Conservation (phyloP, 768 basidiomycete genomes). For the Boletus rubescentipes region DNA sequence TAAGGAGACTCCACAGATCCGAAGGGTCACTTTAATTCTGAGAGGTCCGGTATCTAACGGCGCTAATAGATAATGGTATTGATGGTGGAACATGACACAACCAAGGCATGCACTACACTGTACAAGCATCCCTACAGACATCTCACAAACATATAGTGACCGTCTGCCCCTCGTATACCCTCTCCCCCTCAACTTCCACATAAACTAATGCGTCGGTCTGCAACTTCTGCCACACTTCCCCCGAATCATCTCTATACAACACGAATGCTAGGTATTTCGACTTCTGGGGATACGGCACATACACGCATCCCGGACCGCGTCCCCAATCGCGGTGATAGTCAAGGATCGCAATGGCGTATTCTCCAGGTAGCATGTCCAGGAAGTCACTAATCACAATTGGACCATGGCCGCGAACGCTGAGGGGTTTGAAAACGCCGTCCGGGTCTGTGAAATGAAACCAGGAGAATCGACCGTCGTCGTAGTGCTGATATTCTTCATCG, state of each 20-base stretch:
- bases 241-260: conserved; percentile 2
- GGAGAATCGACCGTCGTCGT: neutral
- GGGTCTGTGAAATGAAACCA: conserved; percentile 10
- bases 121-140: neutral
- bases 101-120: too few species aligned
- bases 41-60: too few species aligned
- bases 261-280: conserved; percentile 7
- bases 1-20: too few species aligned
- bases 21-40: too few species aligned
- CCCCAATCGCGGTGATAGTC: conserved; percentile 10
- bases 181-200: neutral
- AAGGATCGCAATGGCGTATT: conserved; percentile 7
- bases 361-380: too few species aligned
- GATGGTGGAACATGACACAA: too few species aligned
- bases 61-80: too few species aligned
- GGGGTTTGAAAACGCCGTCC: neutral
- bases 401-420: conserved; percentile 3
- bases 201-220: conserved; percentile 1
- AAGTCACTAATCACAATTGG: neutral
- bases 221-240: conserved; percentile 2
- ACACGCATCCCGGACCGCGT: conserved; percentile 3
- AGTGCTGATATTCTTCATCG: neutral
- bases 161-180: neutral
- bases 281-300: conserved; percentile 1
- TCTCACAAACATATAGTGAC: conserved; percentile 2